Conservation (phyloP, 2,329 filamentous ascomycete genomes). For the Nemania sp. region DNA sequence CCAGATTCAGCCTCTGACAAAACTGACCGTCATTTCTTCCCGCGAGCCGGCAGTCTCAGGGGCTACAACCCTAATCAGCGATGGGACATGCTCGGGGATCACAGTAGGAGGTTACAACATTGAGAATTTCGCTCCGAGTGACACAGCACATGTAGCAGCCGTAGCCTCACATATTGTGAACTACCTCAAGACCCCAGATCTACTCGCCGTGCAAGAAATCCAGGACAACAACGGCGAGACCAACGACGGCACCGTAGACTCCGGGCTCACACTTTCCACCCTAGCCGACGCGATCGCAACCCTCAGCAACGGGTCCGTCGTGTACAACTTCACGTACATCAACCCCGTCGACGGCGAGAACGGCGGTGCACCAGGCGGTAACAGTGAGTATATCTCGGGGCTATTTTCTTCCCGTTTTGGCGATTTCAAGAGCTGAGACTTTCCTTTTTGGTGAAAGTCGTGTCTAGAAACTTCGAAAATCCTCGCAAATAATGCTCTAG, state of each 20-base stretch:
- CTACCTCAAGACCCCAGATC: conserved; percentile 71
- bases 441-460: no score
- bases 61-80: conserved; percentile 65
- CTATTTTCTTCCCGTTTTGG: no score
- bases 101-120: conserved; percentile 77
- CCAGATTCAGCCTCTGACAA: conserved; percentile 72
- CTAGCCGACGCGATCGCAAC: conserved; percentile 65
- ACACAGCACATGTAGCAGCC: conserved; percentile 64
- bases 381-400: no score
- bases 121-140: conserved; percentile 71
- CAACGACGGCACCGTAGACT: conserved; percentile 68
- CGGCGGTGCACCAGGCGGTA: conserved; percentile 76
- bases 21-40: conserved; percentile 61
- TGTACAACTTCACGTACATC: conserved; percentile 71
- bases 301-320: conserved; percentile 56
- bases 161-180: conserved; percentile 75
- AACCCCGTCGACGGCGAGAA: conserved; percentile 70
- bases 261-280: conserved; percentile 69
- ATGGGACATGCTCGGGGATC: conserved; percentile 68
- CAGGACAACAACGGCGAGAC: conserved; percentile 74
- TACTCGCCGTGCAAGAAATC: conserved; percentile 77
- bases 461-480: no score
- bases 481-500: no score
- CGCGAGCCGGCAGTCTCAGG: conserved; percentile 60
- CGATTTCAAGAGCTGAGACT: no score